Evolutionary conservation across 116 monocot species (phyloP), one percentile per base, ranked within the genome.

Genomic region (Zostera marina): DNA sequence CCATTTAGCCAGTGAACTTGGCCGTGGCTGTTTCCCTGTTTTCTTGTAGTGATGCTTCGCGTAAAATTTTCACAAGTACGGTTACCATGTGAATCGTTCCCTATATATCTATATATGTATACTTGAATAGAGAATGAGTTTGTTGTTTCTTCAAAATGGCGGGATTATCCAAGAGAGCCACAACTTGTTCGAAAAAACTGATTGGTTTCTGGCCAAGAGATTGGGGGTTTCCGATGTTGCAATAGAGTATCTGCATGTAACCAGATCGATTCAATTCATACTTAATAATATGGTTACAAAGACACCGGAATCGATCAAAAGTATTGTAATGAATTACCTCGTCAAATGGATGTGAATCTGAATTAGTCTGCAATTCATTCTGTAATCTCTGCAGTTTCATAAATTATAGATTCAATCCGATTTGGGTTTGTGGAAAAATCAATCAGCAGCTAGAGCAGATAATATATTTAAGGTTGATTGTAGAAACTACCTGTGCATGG

Each of bases 151-250:
- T 79, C 73, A 91, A 67, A 41, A 91, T 63, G 23, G 74, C 14
- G 61, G 90, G 85, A 66, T 91, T 67, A 41, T 85, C 85, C 54
- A 79, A 81, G 42, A 91, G 62, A n/a, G 90, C 76, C 59, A 91
- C 79, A 44, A 91, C 81, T 85, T 91, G 54, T 53, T 79, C 53
- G 67, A 85, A 91, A 62, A 81, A 85, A 43, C 85, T 85, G 69
- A 91, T 47, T 21, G 90, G 85, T 21, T 77, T 74, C 60, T 91
- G 90, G 68, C 85, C 85, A 64, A 91, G 81, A 43, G 85, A 85
- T 61, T 91, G 90, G 14, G 90, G 90, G 61, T 91, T 91, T 23
- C 90, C 90, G 64, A 91, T 91, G 66, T 91, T 85, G 67, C 90
- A 85, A 66, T 85, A 91, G 2, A 91, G 74, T 63, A 91, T 85